A percentile compares a stretch with the other conserved stretches of the same genome.
Conservation (phyloP, 139 green algal species). For the Closterium sp. region DNA sequence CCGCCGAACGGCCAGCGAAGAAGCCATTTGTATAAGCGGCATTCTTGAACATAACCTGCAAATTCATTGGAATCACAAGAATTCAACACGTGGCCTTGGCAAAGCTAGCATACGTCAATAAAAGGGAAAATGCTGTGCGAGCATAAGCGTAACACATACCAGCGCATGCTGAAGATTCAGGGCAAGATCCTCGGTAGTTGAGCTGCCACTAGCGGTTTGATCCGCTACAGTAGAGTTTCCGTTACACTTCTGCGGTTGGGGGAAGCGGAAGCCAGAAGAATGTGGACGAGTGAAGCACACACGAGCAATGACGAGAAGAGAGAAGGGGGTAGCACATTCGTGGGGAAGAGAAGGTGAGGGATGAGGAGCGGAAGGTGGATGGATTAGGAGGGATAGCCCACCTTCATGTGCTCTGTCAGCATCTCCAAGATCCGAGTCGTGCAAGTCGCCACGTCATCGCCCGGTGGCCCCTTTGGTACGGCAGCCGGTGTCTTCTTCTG, state of each 20-base stretch:
- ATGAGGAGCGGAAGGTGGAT: too few relatives aligned
- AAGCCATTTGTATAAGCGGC: slow-evolving; percentile 5
- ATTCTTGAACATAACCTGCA: slow-evolving; percentile 20
- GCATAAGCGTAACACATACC: not conserved
- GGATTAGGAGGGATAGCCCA: not conserved
- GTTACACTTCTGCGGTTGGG: not conserved
- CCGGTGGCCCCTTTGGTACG: not conserved
- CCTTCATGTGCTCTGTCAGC: not conserved
- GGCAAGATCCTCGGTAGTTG: not conserved
- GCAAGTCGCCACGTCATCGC: not conserved
- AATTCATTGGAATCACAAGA: not conserved
- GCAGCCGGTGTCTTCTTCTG: not conserved
- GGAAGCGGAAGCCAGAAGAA: not conserved
- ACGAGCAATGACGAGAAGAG: not conserved
- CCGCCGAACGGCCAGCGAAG: not conserved
- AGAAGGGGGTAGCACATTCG: not conserved
- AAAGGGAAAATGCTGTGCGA: not conserved
- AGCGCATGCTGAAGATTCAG: not conserved
- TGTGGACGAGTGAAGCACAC: not conserved
- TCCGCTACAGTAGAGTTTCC: not conserved
- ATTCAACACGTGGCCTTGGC: too few relatives aligned
- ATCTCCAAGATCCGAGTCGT: not conserved
- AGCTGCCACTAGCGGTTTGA: not conserved
- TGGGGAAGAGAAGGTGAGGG: not conserved
- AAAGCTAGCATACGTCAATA: not conserved